These are phyloP conservation scores for Iris macrosiphon DNA, from an alignment of 106 monocot species.

Conservation along the genomic window DNA sequence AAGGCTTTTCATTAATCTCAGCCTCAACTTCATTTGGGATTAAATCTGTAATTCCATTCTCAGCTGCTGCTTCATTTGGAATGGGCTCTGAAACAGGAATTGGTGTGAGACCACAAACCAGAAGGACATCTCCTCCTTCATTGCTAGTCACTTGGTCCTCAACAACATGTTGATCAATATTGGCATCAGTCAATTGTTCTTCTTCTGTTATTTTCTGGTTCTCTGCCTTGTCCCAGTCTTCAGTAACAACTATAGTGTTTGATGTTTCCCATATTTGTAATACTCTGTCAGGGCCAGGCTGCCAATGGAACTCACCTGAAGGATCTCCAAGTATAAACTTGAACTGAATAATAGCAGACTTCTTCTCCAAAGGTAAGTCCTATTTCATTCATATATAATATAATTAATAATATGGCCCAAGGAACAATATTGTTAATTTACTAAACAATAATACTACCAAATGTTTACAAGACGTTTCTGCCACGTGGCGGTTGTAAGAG, in stretches of 20 bases:
- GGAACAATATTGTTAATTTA: no score
- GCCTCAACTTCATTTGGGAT: no score
- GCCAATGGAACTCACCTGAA: constrained; percentile 46
- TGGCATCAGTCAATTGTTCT: background rate
- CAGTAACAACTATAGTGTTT: constrained; percentile 35
- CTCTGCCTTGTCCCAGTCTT: constrained; percentile 38
- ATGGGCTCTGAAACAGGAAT: background rate
- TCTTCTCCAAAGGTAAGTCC: constrained; percentile 50
- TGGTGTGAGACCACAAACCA: constrained; percentile 23
- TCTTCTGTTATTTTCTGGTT: constrained; percentile 26
- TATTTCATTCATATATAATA: no score
- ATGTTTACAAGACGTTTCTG: no score
- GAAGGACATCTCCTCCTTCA: constrained; percentile 5
- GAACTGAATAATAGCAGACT: constrained; percentile 52
- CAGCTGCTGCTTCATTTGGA: no score
- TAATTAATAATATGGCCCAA: no score
- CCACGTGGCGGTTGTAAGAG: no score
- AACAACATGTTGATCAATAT: background rate
- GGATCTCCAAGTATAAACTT: constrained; percentile 39
- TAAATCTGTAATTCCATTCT: no score
- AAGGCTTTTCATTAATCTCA: no score
- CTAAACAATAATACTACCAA: no score
- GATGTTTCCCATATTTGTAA: constrained; percentile 21
- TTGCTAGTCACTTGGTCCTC: constrained; percentile 1
- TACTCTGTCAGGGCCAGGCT: constrained; percentile 48